Base-by-base conservation (phyloP, 495 filamentous ascomycete genomes). In the Pseudomonodictys pantanalensis region DNA sequence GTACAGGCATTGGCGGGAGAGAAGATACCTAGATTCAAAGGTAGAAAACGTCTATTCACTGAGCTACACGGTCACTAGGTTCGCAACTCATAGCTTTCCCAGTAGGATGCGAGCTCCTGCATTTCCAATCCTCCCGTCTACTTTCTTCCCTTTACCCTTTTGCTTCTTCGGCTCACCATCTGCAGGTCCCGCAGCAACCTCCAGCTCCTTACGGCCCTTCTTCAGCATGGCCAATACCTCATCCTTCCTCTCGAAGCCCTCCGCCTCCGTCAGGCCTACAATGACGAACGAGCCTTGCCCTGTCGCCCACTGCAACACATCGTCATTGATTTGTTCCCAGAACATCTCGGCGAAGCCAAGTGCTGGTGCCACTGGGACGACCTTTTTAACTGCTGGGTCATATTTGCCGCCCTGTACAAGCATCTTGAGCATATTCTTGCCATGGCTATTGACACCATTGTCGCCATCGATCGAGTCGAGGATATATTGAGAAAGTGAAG, bases 341-440 rank as follows among this genome's bases (percentile, higher is more conserved):
- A 97, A 74, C 43, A 88, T 73, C 55, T 82, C 79, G 60, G 90
- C 83, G 75, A 97, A 98, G 59, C 83, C 79, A 47, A 96, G 78
- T n/a, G 85, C 75, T 7, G 91, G 90, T n/a, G 88, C 79, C 17
- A 86, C 78, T 56, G 83, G 81, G 69, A 78, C 58, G 20, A 95
- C 74, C 45, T 78, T 80, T 71, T 88, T 89, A 2, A 79, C 77
- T 30, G 77, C 79, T 22, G 76, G 77, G 73, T 96, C 90, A 71
- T 86, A 98, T 23, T 80, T 83, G 9, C 95, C 93, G 20, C 93
- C 92, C 29, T 87, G 82, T 24, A 96, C 88, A 1, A 99, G 80
- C 0, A 86, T 86, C 74, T 95, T 97, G 59, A 96, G 81, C 85
- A 96, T 87, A 47, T 76, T 73, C 23, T 79, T 80, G 44, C 86